Evolutionary conservation across 73 alveolate species (phyloP).

Genomic region (Paramecium primaurelia): DNA sequence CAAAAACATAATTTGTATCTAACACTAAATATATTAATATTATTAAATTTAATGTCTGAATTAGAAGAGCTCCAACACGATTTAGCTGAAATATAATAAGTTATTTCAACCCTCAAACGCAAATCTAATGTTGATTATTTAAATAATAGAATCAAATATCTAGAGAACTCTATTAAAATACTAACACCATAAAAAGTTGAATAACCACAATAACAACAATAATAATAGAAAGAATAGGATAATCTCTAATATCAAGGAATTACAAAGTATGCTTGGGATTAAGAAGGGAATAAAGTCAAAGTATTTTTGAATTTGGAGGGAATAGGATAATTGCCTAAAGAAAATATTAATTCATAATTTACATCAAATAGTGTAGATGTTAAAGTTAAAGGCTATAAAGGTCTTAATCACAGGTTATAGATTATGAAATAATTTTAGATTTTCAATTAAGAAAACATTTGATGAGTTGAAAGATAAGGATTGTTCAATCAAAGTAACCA

Average conservation of each 20-base stretch:
- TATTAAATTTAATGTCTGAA: slow-evolving; percentile 9
- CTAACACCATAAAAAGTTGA: neutral
- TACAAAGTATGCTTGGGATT: slow-evolving; percentile 47
- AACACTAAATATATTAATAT: neutral
- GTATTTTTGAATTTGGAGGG: neutral
- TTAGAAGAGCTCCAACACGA: neutral
- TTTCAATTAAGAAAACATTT: neutral
- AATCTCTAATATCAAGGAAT: neutral
- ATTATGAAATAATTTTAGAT: neutral
- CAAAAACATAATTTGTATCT: neutral
- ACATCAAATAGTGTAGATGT: neutral
- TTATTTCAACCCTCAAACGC: neutral
- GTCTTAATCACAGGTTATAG: neutral
- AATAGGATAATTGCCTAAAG: slow-evolving; percentile 7
- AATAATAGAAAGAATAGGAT: neutral
- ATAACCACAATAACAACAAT: neutral
- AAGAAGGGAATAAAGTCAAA: slow-evolving; percentile 42
- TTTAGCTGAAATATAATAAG: neutral
- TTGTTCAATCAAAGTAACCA: neutral
- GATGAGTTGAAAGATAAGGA: neutral
- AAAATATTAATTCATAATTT: neutral
- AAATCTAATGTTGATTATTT: neutral
- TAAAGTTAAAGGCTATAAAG: neutral
- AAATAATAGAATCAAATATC: neutral
- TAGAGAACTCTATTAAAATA: neutral